Base-by-base conservation (phyloP, 371 early-diverging fungal genomes). In the Blakeslea trispora region DNA sequence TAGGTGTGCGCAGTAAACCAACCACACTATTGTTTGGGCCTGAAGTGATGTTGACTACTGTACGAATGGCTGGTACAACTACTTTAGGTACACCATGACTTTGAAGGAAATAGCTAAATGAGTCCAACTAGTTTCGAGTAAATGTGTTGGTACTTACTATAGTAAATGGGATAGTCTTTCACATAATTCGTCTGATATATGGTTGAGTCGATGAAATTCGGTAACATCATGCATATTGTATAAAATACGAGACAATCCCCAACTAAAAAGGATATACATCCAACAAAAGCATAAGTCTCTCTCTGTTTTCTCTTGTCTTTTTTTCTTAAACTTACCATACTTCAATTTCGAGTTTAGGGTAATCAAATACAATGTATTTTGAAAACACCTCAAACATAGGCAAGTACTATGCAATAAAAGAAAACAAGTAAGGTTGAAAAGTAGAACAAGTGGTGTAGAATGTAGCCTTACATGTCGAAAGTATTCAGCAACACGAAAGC, bases 231-330 rank as follows among this genome's bases (percentile, higher is more conserved):
- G 82, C 60, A 81, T 84, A 41, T 79, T 82, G 40, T 79, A 79
- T 19, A 84, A 48, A 34, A 84, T 75, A 35, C 84, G 78, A 43
- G 80, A 82, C 42, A 84, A 56, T 4, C 80, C 84, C 80, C 81
- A 82, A 32, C 84, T 84, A 64, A 15, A 28, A 55, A 5, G 14
- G 10, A 17, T n/a, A 24, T 50, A n/a, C 7, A 41, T 41, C 5
- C 18, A 59, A 28, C 34, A 21, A 53, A 17, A 39, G n/a, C n/a
- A n/a, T n/a, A n/a, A n/a, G n/a, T n/a, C n/a, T n/a, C n/a, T n/a
- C n/a, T n/a, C n/a, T n/a, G n/a, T n/a, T n/a, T n/a, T n/a, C n/a
- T n/a, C n/a, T n/a, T 7, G 15, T 10, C 17, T 45, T 14, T 11
- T 5, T 0, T 22, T 5, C 5, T 3, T 37, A 21, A 34, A 21